Conservation (phyloP, 768 basidiomycete species). For the Thelephora ganbajun region DNA sequence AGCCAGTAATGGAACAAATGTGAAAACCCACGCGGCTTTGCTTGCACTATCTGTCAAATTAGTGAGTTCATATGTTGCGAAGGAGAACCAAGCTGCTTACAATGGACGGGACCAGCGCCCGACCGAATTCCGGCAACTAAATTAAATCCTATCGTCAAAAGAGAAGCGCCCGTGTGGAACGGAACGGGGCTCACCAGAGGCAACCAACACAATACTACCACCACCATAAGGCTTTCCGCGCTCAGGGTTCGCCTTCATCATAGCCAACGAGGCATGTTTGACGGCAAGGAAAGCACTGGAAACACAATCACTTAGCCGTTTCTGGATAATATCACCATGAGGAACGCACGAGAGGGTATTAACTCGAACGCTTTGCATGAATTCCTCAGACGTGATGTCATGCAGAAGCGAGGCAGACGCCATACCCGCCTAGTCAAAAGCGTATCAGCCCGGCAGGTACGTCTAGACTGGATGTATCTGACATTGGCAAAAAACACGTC, state of each 20-base stretch:
- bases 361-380: slow-evolving; percentile 65
- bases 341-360: slow-evolving; percentile 47
- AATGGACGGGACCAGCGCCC: slow-evolving; percentile 72
- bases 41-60: slow-evolving; percentile 64
- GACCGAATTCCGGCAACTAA: slow-evolving; percentile 72
- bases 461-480: slow-evolving; percentile 12
- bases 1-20: slow-evolving; percentile 4
- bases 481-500: slow-evolving; percentile 97
- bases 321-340: background rate
- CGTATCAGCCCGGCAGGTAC: background rate
- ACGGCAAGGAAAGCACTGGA: slow-evolving; percentile 77
- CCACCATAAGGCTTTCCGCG: slow-evolving; percentile 55
- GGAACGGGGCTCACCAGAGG: slow-evolving; percentile 42
- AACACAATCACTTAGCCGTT: background rate
- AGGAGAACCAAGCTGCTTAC: slow-evolving; percentile 26
- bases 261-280: slow-evolving; percentile 74
- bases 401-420: slow-evolving; percentile 29
- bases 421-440: slow-evolving; percentile 46
- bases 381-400: slow-evolving; percentile 46
- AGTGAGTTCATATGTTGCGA: background rate
- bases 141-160: background rate
- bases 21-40: slow-evolving; percentile 68
- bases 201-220: slow-evolving; percentile 81
- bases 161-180: slow-evolving; percentile 1
- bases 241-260: slow-evolving; percentile 52